These are phyloP conservation scores for bread wheat (Triticum aestivum) DNA, from an alignment of 176 grass and related monocot species.

Conservation along the genomic window DNA sequence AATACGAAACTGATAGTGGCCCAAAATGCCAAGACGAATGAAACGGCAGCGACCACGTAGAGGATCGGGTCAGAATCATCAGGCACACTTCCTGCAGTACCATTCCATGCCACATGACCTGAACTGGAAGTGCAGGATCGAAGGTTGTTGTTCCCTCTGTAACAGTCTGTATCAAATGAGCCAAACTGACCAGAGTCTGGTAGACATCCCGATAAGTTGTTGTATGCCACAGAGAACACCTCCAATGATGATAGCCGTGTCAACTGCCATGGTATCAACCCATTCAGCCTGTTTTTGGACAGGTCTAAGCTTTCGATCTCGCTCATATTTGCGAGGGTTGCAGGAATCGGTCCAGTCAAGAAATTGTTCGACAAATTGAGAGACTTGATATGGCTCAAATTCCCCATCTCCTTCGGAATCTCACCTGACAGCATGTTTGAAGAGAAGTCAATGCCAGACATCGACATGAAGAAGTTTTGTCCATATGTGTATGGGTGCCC, in stretches of 20 bases:
- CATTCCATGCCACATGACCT: background rate
- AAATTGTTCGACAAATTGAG: constrained; percentile 31
- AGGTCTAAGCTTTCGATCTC: constrained; percentile 39
- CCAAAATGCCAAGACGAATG: constrained; percentile 16
- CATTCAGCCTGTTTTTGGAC: constrained; percentile 26
- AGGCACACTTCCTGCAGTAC: background rate
- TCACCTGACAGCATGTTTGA: constrained; percentile 19
- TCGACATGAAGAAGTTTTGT: background rate
- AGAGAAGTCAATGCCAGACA: constrained; percentile 29
- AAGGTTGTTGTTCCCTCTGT: constrained; percentile 16
- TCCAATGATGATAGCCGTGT: background rate
- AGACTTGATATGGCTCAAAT: background rate
- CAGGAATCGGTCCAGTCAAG: constrained; percentile 16
- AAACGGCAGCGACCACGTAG: background rate
- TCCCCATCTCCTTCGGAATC: constrained; percentile 25
- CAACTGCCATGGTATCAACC: constrained; percentile 11
- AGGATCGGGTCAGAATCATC: background rate
- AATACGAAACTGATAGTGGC: background rate
- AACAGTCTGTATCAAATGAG: background rate
- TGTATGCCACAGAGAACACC: constrained; percentile 38
- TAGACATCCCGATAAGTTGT: constrained; percentile 39
- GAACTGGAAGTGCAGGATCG: background rate
- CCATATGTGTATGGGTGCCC: background rate
- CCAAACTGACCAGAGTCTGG: background rate
- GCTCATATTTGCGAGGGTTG: background rate